Base-by-base conservation (phyloP, 805 yeast genomes). In the Teunomyces lycoperdinae region DNA sequence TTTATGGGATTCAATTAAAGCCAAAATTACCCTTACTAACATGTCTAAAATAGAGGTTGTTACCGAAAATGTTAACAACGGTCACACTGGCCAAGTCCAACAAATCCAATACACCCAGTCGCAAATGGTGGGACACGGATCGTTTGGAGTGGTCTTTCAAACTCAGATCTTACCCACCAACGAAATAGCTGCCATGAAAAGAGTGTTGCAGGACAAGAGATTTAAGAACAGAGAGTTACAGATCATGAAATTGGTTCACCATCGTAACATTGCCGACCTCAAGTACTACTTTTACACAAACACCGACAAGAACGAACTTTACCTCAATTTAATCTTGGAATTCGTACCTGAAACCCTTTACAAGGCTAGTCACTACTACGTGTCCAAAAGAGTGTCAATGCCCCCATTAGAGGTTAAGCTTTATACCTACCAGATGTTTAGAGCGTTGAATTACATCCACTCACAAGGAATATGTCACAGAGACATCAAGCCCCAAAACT, bases 111-210 rank as follows among this genome's bases (percentile, higher is more conserved):
- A 88, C 70, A 85, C 91, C 13, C 89, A 85, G 58, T 80, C 88
- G 35, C 86, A 88, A 56, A 90, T 91, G 78, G 94, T 92, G 36
- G 99, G 99, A n/a, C 95, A 89, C 67, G 99, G 99, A 9, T 91
- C 98, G n/a, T 94, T 94, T 71, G 99, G 99, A 2, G 91, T 90
- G 30, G 99, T 94, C n/a, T 90, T 89, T 64, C 94, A 89, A 56
- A 89, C 96, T 5, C 83, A 80, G 50, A 74, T 94, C 34, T 62
- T 80, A 51, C 90, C 92, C 13, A 77, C 86, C 17, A 83, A 86
- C 50, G 87, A 84, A 58, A 79, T 83, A 36, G 95, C 92, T 14
- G 99, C 99, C 44, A 89, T 94, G 63, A 94, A 94, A 68, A 81
- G 96, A 57, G 99, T 94, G n/a, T 76, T 92, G 24, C 98, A 94